Base-by-base conservation (phyloP, 139 green algal species). In the Diplosphaera chodatii region DNA sequence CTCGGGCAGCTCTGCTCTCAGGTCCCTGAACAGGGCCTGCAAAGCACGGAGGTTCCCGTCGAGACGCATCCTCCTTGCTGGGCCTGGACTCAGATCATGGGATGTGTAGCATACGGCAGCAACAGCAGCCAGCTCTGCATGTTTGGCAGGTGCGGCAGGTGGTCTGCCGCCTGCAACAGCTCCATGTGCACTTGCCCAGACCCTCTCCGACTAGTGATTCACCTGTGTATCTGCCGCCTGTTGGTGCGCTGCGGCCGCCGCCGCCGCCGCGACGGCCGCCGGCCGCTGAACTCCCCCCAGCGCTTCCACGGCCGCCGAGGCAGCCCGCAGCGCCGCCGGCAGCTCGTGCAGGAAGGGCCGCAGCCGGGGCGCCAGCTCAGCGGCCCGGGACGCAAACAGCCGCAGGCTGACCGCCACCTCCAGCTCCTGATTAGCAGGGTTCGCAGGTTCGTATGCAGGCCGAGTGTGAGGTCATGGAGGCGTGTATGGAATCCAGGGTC, bases 371-470 rank as follows among this genome's bases (percentile, higher is more conserved):
- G 20, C n/a, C 34, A 70, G 64, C 68, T 69, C 55, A 13, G 27
- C 65, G 8, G 62, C 22, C 20, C 79, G 74, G 27, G 81, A 82
- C 0, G 70, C 63, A 32, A 89, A 86, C 27, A 91, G 75, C 34
- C 77, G 80, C 28, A 93, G 80, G 0, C 76, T 75, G 15, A 89
- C 78, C 1, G 80, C 82, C 8, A 81, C 66, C 27, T 90, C 85
- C 72, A 89, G 72, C 66, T 84, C 77, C 79, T 88, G n/a, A n/a
- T n/a, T n/a, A n/a, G n/a, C n/a, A n/a, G n/a, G n/a, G n/a, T n/a
- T n/a, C n/a, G n/a, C n/a, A n/a, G 28, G 20, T 31, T 69, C 6
- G 48, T 28, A 10, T 37, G 59, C 22, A 40, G 20, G 56, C 73
- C 25, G 1, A 76, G 56, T 20, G 67, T 28, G 16, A 67, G n/a